Conservation (phyloP, 257 asterid species). For the Solanum tarijense region DNA sequence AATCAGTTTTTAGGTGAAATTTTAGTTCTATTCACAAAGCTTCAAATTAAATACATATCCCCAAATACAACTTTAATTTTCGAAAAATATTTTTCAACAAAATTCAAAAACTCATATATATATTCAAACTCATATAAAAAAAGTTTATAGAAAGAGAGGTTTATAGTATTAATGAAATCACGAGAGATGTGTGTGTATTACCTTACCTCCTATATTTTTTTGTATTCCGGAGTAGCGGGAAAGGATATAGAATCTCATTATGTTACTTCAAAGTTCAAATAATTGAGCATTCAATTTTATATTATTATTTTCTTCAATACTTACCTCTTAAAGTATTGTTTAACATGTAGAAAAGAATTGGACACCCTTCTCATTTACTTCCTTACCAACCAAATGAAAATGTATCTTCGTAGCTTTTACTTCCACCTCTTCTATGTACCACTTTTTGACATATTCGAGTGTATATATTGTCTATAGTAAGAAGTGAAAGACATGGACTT, state of each 20-base stretch:
- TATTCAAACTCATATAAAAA: neutral
- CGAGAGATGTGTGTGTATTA: neutral
- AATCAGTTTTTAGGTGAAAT: neutral
- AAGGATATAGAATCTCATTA: neutral
- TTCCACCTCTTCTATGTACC: neutral
- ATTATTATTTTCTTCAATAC: neutral
- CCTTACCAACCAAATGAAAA: neutral
- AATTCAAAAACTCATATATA: neutral
- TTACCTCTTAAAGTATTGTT: neutral
- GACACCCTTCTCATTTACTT: neutral
- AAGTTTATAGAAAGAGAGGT: neutral
- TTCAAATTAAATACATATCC: neutral
- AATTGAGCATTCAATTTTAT: neutral
- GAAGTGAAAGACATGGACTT: neutral
- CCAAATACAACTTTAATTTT: neutral
- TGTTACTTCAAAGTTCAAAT: neutral
- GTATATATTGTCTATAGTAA: neutral
- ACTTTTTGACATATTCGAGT: neutral
- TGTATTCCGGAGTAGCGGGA: neutral
- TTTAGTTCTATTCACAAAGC: neutral
- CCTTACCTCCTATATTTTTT: neutral
- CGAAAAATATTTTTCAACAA: neutral
- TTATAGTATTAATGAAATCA: neutral
- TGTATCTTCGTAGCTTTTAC: neutral
- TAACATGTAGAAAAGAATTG: neutral